phyloP scores from a whole-genome alignment of 768 basidiomycete genomes.

The Mycena pura region DNA sequence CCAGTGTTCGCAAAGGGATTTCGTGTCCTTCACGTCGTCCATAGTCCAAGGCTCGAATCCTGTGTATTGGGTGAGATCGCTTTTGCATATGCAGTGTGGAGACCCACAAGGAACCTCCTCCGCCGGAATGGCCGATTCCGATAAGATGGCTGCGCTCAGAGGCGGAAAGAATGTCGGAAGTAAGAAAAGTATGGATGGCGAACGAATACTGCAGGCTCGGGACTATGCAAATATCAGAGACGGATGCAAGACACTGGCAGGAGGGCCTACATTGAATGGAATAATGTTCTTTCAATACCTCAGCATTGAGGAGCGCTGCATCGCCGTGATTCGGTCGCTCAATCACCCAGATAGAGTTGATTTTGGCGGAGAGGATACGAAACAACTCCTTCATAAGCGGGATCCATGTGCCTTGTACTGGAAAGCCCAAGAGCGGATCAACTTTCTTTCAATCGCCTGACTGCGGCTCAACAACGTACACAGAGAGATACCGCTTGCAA shows the following conservation, averaged over 20 bases:
- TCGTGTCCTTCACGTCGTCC: not conserved
- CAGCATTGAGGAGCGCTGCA: constrained; percentile 6
- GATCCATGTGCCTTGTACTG: constrained; percentile 21
- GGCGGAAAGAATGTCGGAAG: constrained; percentile 13
- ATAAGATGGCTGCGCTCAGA: constrained; percentile 18
- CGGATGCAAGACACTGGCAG: not conserved
- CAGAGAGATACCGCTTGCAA: constrained; percentile 10
- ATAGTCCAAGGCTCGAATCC: constrained; percentile 15
- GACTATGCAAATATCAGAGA: not conserved
- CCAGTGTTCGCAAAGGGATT: constrained; percentile 3
- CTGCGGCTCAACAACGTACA: not conserved
- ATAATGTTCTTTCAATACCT: constrained; percentile 14
- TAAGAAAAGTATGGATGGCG: constrained; percentile 24
- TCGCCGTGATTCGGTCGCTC: constrained; percentile 21
- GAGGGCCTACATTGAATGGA: constrained; percentile 8
- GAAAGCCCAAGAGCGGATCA: not conserved
- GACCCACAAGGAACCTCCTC: constrained; percentile 20
- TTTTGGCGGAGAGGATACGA: not conserved
- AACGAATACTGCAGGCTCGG: constrained; percentile 15
- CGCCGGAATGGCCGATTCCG: constrained; percentile 24
- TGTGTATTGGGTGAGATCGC: not conserved
- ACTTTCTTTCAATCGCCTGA: not conserved
- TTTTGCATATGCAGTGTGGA: not conserved
- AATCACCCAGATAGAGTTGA: constrained; percentile 13
- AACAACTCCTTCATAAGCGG: constrained; percentile 16